Base-by-base conservation (phyloP, 1,284 basidiomycete genomes). In the Xanthoconium separans region DNA sequence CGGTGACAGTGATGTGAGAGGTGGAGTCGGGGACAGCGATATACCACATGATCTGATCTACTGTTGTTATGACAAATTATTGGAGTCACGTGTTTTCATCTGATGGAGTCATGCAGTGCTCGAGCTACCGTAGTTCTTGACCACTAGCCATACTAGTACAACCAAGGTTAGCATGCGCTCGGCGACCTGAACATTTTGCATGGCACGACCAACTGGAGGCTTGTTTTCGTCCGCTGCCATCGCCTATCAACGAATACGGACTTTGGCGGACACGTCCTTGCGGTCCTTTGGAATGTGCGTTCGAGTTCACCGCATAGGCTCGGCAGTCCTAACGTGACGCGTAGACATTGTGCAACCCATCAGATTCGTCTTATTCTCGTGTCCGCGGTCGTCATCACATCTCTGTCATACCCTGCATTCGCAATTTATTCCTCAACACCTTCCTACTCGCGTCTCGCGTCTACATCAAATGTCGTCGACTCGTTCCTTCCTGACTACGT, bases 351-450 rank as follows among this genome's bases (percentile, higher is more conserved):
- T 64, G 89, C 91, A 57, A 91, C 87, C 6, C 91, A 93, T 69
- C 93, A 97, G 77, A 95, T 96, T 52, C 87, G 94, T 50, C 89
- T 97, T 34, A 89, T 99, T 63, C 82, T 99, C 58, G 88, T 97
- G 56, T 96, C 93, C 53, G 89, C 91, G 55, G 81, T 98, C 56
- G 92, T 98, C 65, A 98, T 99, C 75, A 96, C 95, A 44, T 94
- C 92, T 40, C 85, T 99, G 47, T 92, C 96, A 70, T 98, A 95
- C 65, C 94, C 94, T 6, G 92, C 93, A 11, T 81, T 97, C 45
- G 86, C 91, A 44, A 80, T 93, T 49, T 95, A 94, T 70, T 83
- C 88, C 30, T 86, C 87, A 2, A 83, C 86, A 7, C 81, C 84
- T 54, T 80, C 82, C 1, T 80, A 81, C 57, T 83, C 84, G 42